phyloP scores from a whole-genome alignment of 2,329 filamentous ascomycete genomes.

The Clarireedia monteithiana region DNA sequence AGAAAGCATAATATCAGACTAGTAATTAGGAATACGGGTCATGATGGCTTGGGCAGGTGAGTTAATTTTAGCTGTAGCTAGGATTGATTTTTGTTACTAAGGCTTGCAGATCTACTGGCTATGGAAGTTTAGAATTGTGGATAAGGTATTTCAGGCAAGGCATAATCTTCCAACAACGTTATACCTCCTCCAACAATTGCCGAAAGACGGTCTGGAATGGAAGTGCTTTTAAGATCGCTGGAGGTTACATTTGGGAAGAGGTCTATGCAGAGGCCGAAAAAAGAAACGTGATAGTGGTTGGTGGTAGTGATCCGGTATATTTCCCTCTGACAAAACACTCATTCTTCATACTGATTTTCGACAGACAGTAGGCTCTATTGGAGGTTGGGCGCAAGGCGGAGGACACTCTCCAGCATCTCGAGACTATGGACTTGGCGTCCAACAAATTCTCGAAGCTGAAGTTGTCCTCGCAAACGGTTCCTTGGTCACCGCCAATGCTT shows the following conservation, averaged over 20 bases:
- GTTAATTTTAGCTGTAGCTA: neutral
- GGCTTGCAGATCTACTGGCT: constrained; percentile 23
- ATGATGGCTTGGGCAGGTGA: constrained; percentile 36
- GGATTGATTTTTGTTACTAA: constrained; percentile 37
- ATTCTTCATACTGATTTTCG: neutral
- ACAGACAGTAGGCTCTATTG: constrained; percentile 29
- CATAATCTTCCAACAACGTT: constrained; percentile 18
- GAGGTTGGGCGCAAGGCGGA: constrained; percentile 34
- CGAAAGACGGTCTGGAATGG: constrained; percentile 27
- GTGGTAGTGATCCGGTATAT: constrained; percentile 26
- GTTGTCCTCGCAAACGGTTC: constrained; percentile 15
- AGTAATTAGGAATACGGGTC: constrained; percentile 36
- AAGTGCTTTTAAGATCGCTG: constrained; percentile 30
- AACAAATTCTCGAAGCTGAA: constrained; percentile 36
- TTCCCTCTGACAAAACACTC: constrained; percentile 16
- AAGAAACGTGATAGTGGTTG: constrained; percentile 31
- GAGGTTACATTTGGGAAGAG: constrained; percentile 30
- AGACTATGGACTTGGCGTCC: constrained; percentile 36
- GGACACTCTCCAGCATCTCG: constrained; percentile 34
- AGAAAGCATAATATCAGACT: constrained; percentile 36
- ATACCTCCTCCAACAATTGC: constrained; percentile 20
- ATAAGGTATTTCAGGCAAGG: constrained; percentile 36
- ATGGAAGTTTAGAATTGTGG: constrained; percentile 35
- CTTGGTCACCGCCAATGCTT: constrained; percentile 23
- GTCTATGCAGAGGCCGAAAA: constrained; percentile 28